Percentiles rank a stretch among this genome's conserved stretches.
Conservation (phyloP, 176 grass and related monocot species). For the Ampelocalamus luodianensis region DNA sequence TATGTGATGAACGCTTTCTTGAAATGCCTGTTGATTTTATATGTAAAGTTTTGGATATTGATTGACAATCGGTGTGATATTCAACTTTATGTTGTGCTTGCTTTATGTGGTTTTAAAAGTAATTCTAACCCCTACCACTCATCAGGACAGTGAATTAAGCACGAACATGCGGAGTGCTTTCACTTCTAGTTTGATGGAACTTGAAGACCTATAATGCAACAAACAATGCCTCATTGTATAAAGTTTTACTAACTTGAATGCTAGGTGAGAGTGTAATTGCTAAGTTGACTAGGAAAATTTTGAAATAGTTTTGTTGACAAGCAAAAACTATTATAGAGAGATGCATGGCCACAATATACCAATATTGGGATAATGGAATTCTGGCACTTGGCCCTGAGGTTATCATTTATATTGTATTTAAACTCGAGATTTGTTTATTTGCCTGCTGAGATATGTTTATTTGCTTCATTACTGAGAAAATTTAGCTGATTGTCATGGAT, state of each 20-base stretch:
- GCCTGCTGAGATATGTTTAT: neutral
- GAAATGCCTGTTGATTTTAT: constrained; percentile 24
- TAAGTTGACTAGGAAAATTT: neutral
- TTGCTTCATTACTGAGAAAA: neutral
- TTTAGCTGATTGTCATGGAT: neutral
- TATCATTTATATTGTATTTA: neutral
- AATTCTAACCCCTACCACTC: neutral
- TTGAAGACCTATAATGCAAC: neutral
- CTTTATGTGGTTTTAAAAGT: constrained; percentile 12
- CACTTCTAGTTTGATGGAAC: neutral
- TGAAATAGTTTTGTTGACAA: neutral
- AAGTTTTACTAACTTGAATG: constrained; percentile 12
- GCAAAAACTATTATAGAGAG: neutral
- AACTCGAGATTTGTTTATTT: neutral
- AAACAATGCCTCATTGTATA: neutral
- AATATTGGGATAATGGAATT: neutral
- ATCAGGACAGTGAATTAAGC: neutral
- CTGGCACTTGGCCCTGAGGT: neutral
- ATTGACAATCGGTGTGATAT: neutral
- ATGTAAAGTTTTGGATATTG: neutral
- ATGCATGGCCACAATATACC: neutral
- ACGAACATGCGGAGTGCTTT: neutral
- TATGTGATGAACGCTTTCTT: neutral
- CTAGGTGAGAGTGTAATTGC: neutral
- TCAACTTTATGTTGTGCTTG: neutral